phyloP scores from a whole-genome alignment of 2,329 filamentous ascomycete species.

The Penicillium sp. region DNA sequence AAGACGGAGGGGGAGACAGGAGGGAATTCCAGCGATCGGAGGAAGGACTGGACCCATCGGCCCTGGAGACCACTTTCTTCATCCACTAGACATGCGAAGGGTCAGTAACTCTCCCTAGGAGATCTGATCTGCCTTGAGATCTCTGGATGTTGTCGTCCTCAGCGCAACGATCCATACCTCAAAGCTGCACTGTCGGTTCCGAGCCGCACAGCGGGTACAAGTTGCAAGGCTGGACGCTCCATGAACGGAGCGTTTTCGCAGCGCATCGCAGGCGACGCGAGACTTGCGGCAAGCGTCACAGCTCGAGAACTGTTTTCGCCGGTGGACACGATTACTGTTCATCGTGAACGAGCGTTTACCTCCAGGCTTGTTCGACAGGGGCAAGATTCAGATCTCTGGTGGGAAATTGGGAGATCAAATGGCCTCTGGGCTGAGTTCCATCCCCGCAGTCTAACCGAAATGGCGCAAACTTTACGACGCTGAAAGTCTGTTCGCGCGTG shows the following conservation, averaged over 20 bases:
- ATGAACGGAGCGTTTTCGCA: conserved; percentile 12
- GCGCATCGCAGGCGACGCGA: conserved; percentile 28
- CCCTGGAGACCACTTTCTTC: conserved; percentile 5
- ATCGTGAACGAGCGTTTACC: neutral
- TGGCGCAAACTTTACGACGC: too few species aligned
- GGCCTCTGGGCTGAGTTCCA: neutral
- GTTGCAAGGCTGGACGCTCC: conserved; percentile 3
- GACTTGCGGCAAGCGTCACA: conserved; percentile 30
- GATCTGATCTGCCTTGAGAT: too few species aligned
- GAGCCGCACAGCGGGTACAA: conserved; percentile 10
- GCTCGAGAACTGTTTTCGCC: conserved; percentile 30
- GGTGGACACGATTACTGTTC: conserved; percentile 2
- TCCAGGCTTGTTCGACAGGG: too few species aligned
- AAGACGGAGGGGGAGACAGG: conserved; percentile 1
- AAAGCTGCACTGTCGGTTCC: conserved; percentile 10
- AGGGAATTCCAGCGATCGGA: conserved; percentile 2
- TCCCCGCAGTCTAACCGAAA: conserved; percentile 1
- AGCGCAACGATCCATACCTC: conserved; percentile 1
- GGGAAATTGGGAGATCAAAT: neutral
- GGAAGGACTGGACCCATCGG: conserved; percentile 2
- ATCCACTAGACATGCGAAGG: conserved; percentile 10
- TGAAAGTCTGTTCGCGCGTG: too few species aligned
- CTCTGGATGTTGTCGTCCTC: conserved; percentile 1
- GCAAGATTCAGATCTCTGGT: neutral
- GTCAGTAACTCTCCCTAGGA: neutral